Evolutionary conservation across 1,139 yeast species (phyloP).

Genomic region (Suhomyces kunorum): DNA sequence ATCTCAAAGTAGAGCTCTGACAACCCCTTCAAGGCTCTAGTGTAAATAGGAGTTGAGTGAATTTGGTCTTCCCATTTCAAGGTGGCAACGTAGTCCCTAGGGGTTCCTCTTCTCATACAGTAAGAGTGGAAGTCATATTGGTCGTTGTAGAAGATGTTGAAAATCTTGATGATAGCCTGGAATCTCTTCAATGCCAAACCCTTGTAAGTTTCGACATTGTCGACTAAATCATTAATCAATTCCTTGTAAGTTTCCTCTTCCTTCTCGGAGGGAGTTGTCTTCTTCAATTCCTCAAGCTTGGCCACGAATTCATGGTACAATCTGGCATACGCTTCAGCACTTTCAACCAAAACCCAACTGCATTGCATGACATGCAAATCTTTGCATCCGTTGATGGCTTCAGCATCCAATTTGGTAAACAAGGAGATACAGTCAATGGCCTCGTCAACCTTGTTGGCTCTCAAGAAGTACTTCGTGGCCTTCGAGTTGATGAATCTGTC

Average conservation of each 20-base stretch:
- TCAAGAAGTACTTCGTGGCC: constrained; percentile 76
- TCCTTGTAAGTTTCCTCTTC: constrained; percentile 26
- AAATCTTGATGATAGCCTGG: constrained; percentile 63
- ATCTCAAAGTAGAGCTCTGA: constrained; percentile 57
- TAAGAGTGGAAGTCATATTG: constrained; percentile 95
- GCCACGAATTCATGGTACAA: constrained; percentile 30
- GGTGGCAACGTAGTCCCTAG: constrained; percentile 76
- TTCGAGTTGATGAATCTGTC: constrained; percentile 92
- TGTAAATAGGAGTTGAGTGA: constrained; percentile 67
- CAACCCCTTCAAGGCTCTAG: constrained; percentile 70
- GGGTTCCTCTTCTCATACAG: constrained; percentile 88
- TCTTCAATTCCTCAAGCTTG: constrained; percentile 18
- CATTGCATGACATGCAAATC: constrained; percentile 91
- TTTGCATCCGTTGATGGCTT: constrained; percentile 73
- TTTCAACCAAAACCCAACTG: constrained; percentile 83
- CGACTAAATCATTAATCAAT: constrained; percentile 33
- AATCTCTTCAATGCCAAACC: constrained; percentile 85
- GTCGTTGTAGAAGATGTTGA: constrained; percentile 72
- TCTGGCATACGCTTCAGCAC: constrained; percentile 73
- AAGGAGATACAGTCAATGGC: constrained; percentile 75
- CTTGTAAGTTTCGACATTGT: constrained; percentile 44
- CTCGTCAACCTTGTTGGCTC: constrained; percentile 76
- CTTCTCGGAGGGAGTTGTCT: constrained; percentile 19
- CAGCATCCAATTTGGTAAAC: constrained; percentile 81
- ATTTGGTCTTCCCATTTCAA: constrained; percentile 79